Evolutionary conservation across 805 yeast species (phyloP).

Genomic region (Dipodascopsis uninucleata): DNA sequence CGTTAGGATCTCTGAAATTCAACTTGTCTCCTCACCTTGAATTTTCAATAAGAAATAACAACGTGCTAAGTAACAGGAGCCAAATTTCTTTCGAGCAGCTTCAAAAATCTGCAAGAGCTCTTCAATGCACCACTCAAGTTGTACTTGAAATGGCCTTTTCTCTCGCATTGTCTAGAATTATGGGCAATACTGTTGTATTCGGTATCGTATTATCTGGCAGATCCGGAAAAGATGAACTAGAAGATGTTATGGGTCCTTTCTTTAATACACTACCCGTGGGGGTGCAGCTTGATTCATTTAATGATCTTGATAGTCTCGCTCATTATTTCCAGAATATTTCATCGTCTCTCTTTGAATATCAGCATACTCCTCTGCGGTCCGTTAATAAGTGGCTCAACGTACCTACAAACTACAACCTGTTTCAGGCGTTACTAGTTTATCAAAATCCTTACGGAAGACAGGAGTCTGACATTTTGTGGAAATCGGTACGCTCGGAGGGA

Average conservation of each 20-base stretch:
- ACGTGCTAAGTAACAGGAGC: neutral
- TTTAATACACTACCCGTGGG: slow-evolving; percentile 28
- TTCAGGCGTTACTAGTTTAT: slow-evolving; percentile 24
- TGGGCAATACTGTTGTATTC: slow-evolving; percentile 5
- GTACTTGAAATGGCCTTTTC: slow-evolving; percentile 26
- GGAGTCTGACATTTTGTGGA: slow-evolving; percentile 22
- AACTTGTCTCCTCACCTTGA: too few relatives aligned
- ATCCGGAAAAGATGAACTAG: slow-evolving; percentile 16
- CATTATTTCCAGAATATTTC: slow-evolving; percentile 7
- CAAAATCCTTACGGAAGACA: slow-evolving; percentile 7
- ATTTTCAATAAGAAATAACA: too few relatives aligned
- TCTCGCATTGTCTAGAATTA: slow-evolving; percentile 8
- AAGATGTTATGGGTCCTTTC: slow-evolving; percentile 21
- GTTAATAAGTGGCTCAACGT: slow-evolving; percentile 25
- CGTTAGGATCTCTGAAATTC: too few relatives aligned
- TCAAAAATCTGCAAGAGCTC: slow-evolving; percentile 5
- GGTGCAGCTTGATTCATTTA: neutral
- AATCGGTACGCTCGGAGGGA: neutral
- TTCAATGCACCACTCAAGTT: slow-evolving; percentile 26
- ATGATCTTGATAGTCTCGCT: slow-evolving; percentile 2
- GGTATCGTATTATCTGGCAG: slow-evolving; percentile 26
- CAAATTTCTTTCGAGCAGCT: neutral
- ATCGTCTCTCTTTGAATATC: slow-evolving; percentile 16
- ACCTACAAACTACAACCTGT: slow-evolving; percentile 4
- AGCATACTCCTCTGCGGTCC: slow-evolving; percentile 22